Conservation (phyloP, 129 eudicot genomes). For the Helichrysum umbraculigerum region DNA sequence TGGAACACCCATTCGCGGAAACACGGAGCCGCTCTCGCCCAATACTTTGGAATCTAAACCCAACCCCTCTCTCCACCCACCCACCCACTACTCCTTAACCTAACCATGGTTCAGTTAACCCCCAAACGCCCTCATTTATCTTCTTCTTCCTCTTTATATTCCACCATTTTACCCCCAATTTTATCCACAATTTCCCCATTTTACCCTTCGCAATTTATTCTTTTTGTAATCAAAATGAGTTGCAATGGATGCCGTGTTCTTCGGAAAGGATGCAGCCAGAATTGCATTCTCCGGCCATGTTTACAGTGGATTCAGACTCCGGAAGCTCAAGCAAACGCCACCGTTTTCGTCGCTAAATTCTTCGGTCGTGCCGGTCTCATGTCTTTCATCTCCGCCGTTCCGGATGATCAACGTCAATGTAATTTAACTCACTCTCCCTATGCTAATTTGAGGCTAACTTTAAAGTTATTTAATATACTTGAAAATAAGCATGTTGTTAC, state of each 20-base stretch:
- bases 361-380: not conserved
- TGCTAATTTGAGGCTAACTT: too few species aligned
- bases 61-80: not conserved
- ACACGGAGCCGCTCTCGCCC: not conserved
- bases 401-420: not conserved
- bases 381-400: not conserved
- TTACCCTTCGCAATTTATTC: not conserved
- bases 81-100: not conserved
- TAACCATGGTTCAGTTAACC: not conserved
- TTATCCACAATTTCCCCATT: not conserved
- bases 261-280: not conserved
- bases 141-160: not conserved
- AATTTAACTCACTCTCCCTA: not conserved
- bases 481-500: too few species aligned
- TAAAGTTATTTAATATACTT: too few species aligned
- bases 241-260: not conserved
- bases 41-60: not conserved
- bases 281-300: not conserved
- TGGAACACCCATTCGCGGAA: not conserved
- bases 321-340: not conserved
- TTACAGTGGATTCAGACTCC: not conserved
- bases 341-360: not conserved
- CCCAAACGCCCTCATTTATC: not conserved
- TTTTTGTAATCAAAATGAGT: not conserved
- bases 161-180: not conserved